phyloP scores from a whole-genome alignment of 2,329 filamentous ascomycete species.

The Epichloe hybrida region DNA sequence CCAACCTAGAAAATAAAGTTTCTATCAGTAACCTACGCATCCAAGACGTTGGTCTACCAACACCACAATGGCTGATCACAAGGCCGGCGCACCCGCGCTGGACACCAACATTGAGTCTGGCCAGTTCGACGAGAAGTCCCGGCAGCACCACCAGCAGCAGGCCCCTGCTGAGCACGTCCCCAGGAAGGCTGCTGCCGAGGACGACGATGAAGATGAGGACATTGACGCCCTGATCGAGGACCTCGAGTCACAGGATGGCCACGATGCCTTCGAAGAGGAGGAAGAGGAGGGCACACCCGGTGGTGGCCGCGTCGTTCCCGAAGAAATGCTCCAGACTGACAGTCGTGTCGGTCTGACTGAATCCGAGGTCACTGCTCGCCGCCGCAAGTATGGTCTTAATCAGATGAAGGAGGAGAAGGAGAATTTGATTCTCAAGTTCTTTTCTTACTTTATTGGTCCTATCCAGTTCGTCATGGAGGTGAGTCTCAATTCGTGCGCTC shows the following conservation, averaged over 20 bases:
- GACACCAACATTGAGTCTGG: constrained; percentile 52
- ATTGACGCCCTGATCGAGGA: constrained; percentile 81
- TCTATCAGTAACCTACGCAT: background rate
- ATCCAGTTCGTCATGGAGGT: constrained; percentile 94
- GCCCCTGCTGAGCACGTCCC: constrained; percentile 19
- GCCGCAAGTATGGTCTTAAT: constrained; percentile 70
- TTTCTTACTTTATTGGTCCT: constrained; percentile 71
- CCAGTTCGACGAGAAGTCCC: constrained; percentile 50
- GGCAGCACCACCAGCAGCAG: constrained; percentile 8
- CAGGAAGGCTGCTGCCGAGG: constrained; percentile 35
- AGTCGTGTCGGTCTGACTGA: constrained; percentile 59
- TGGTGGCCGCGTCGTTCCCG: constrained; percentile 50
- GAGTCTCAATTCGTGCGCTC: constrained; percentile 17
- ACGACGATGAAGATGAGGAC: constrained; percentile 63
- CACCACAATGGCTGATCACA: constrained; percentile 39
- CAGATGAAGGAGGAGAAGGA: constrained; percentile 88
- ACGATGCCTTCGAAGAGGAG: constrained; percentile 50
- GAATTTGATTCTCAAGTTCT: constrained; percentile 72
- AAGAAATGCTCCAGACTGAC: constrained; percentile 68
- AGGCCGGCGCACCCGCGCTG: constrained; percentile 40
- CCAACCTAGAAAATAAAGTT: background rate
- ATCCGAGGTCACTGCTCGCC: constrained; percentile 47
- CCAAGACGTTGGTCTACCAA: background rate
- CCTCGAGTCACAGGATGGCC: constrained; percentile 68
- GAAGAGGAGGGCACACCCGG: constrained; percentile 33